Conservation (phyloP, 345 rosid genomes). For the Murraya koenigii region DNA sequence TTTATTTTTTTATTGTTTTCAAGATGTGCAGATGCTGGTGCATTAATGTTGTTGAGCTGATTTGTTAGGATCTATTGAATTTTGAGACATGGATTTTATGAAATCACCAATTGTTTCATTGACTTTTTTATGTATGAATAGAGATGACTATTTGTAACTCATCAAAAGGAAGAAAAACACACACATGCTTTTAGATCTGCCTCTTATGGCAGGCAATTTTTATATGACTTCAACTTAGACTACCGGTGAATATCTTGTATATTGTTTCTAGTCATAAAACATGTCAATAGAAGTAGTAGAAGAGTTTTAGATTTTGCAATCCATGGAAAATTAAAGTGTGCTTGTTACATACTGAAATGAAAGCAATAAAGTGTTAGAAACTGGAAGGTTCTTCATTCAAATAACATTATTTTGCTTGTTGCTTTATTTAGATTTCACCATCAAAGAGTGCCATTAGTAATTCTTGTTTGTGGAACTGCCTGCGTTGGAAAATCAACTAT, state of each 20-base stretch:
- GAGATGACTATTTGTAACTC: background rate
- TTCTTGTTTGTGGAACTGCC: slow-evolving; percentile 98
- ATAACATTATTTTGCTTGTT: slow-evolving; percentile 13
- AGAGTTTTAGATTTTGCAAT: background rate
- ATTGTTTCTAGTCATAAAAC: background rate
- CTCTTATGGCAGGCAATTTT: background rate
- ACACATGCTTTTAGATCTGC: background rate
- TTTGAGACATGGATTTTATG: background rate
- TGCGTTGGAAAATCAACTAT: slow-evolving; percentile 98
- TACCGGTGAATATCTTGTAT: background rate
- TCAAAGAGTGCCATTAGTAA: slow-evolving; percentile 94
- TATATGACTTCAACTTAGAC: background rate
- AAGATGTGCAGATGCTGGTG: background rate
- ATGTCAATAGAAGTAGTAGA: background rate
- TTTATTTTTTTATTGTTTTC: background rate
- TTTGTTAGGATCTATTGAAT: background rate
- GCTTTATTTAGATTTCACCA: slow-evolving; percentile 77
- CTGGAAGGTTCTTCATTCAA: background rate
- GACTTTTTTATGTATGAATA: background rate
- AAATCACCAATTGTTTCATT: background rate
- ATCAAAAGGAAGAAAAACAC: background rate
- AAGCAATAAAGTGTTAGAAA: background rate
- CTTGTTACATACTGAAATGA: background rate
- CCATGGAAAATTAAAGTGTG: background rate
- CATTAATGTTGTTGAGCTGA: background rate